Base-by-base conservation (phyloP, 2,329 filamentous ascomycete species). In the Xylaria sp. region DNA sequence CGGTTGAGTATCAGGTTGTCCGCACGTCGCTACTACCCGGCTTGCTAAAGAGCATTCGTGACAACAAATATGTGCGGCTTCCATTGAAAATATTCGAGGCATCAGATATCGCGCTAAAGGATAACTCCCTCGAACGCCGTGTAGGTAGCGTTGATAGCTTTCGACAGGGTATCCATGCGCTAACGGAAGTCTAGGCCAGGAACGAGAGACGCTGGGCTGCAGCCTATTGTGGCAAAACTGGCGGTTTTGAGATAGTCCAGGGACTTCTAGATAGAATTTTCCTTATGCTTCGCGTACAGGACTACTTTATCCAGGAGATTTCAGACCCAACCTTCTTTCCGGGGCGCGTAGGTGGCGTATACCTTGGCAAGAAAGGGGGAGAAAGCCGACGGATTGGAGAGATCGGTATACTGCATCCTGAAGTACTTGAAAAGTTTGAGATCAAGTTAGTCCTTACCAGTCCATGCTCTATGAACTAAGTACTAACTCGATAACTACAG, bases 131-230 rank as follows among this genome's bases (percentile, higher is more conserved):
- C 55, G 96, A 99, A 86, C 89, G 96, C 72, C 66, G 63, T 39
- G 69, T 71, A 63, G 67, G 66, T 56, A 24, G 9, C 30, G 34
- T 54, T n/a, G 21, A 3, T n/a, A 1, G 8, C 21, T 51, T 24
- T 11, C 3, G 24, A n/a, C 3, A 39, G 5, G 7, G n/a, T 21
- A 36, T 64, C 21, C 4, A 5, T n/a, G 12, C 45, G n/a, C 60
- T 67, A 53, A 69, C 48, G 27, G 24, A 53, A 17, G 17, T 34
- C 11, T 93, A 94, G 84, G 92, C 90, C 74, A 89, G 93, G 73
- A 99, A 99, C 80, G 93, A 98, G 85, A 87, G 95, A 64, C 95
- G 97, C 83, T 98, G 97, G 79, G 93, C 93, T n/a, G 96, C 94
- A 9, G 94, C 94, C 1, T 97, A 92, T 88, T 98, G 95, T 81